Percentiles rank a stretch among this genome's conserved stretches.
Conservation (phyloP, 192 early-diverging fungal species). For the Pilaira anomala region DNA sequence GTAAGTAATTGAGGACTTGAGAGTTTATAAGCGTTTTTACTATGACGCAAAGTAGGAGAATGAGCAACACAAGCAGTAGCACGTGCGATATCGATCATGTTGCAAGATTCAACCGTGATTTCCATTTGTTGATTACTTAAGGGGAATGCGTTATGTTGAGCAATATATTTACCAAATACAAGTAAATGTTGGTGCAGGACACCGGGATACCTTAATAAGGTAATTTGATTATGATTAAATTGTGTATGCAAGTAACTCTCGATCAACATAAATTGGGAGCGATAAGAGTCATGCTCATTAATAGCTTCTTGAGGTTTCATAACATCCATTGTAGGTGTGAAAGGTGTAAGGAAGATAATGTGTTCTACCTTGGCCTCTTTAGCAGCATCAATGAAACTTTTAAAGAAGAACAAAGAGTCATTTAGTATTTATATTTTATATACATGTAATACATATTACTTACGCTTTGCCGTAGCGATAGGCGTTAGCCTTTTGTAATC, state of each 20-base stretch:
- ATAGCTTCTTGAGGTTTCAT: conserved; percentile 7
- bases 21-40: conserved; percentile 29
- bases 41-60: conserved; percentile 25
- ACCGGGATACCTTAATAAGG: conserved; percentile 39
- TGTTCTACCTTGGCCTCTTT: conserved; percentile 36
- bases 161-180: conserved; percentile 36
- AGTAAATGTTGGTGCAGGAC: conserved; percentile 38
- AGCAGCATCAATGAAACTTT: conserved; percentile 40
- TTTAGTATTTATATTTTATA: too few species aligned
- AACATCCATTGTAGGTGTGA: conserved; percentile 32
- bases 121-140: conserved; percentile 29
- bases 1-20: conserved; percentile 36
- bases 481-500: conserved; percentile 28
- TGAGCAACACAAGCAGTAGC: conserved; percentile 32
- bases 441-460: neutral
- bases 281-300: conserved; percentile 20
- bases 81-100: conserved; percentile 36
- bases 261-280: conserved; percentile 32
- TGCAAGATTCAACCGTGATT: conserved; percentile 37
- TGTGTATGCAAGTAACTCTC: conserved; percentile 27
- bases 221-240: conserved; percentile 28
- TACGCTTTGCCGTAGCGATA: conserved; percentile 32
- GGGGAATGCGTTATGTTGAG: conserved; percentile 36
- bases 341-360: conserved; percentile 37
- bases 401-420: neutral